Evolutionary conservation across 352 stramenopile species (phyloP), one percentile per base, ranked within the genome.

Genomic region (Phytophthora europaea): DNA sequence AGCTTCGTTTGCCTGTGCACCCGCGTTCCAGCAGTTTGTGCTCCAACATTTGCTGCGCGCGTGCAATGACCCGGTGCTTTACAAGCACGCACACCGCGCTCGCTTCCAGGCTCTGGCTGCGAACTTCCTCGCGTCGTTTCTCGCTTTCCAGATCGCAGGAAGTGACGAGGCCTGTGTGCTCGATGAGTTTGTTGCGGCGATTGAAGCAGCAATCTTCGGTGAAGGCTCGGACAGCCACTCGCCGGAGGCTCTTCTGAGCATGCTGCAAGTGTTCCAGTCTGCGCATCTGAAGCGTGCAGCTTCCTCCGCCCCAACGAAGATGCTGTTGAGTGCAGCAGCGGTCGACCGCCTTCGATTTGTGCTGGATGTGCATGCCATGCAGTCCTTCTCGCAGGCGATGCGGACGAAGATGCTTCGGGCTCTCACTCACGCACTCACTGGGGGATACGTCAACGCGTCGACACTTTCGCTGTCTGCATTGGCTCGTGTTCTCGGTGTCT

Each of bases 11-110:
- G 66, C 78, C 4, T 81, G 74, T 23, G 66, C 81, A 3, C 45
- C 70, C 33, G 61, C 73, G 52, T 95, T 94, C 57, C 73, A 80
- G 23, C 45, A 45, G 8, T 95, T 96, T 66, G 72, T 94, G 20
- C 78, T 93, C 10, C 53, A 72, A 12, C 65, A 77, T 10, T 58
- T 96, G 31, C 59, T 96, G 33, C 81, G 72, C 18, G 70, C 82
- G 4, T 80, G 74, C 20, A 96, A 95, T 61, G 87, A 95, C 45
- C 87, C 86, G 15, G 67, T 93, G 38, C 81, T 96, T 53, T 95
- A 90, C 80, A 94, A 93, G 70, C 89, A 78, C 43, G 54, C 69
- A n/a, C 74, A 70, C 73, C 80, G 67, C 28, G 70, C 48, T 51
- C 72, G 48, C 13, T 84, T 91, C 58, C 80, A 88, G 58, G 16